A percentile compares a stretch with the other conserved stretches of the same genome.
phyloP scores from a whole-genome alignment of 2,329 filamentous ascomycete genomes.

The Ophiostoma perfectum region DNA sequence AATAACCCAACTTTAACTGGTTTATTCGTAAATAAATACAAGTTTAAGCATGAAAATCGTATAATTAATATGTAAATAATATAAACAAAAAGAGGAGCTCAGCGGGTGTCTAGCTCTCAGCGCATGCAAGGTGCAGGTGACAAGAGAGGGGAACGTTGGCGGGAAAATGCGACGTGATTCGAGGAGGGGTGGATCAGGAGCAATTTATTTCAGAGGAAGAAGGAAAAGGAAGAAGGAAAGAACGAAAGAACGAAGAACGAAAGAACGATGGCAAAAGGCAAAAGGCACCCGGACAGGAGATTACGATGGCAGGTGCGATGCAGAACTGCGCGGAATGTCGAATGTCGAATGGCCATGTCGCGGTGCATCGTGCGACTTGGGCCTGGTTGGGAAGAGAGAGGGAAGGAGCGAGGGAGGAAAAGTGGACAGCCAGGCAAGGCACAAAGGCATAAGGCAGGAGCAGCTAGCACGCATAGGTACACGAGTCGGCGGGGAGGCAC shows the following conservation, averaged over 20 bases:
- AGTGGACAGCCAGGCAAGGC: neutral
- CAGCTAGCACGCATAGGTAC: too few species aligned
- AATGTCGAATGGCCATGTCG: neutral
- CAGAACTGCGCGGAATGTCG: neutral
- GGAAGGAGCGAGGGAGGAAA: neutral
- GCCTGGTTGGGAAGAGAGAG: neutral
- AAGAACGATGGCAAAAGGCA: neutral
- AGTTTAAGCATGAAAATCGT: too few species aligned
- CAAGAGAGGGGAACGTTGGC: slow-evolving; percentile 18
- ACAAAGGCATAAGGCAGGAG: neutral
- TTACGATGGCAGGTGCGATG: neutral
- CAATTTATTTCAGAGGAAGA: neutral
- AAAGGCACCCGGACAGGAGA: too few species aligned
- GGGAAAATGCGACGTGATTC: slow-evolving; percentile 19
- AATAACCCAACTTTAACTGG: neutral
- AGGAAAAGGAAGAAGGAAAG: neutral
- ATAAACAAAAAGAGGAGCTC: neutral
- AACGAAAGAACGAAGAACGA: too few species aligned
- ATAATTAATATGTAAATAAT: neutral
- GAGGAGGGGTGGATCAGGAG: slow-evolving; percentile 3
- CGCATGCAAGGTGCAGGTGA: slow-evolving; percentile 19
- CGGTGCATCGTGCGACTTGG: neutral
- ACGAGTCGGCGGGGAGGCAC: neutral
- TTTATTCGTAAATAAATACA: neutral
- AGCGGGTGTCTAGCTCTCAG: slow-evolving; percentile 4